phyloP scores from a whole-genome alignment of 176 grass and related monocot genomes.

The Oryza nivara region DNA sequence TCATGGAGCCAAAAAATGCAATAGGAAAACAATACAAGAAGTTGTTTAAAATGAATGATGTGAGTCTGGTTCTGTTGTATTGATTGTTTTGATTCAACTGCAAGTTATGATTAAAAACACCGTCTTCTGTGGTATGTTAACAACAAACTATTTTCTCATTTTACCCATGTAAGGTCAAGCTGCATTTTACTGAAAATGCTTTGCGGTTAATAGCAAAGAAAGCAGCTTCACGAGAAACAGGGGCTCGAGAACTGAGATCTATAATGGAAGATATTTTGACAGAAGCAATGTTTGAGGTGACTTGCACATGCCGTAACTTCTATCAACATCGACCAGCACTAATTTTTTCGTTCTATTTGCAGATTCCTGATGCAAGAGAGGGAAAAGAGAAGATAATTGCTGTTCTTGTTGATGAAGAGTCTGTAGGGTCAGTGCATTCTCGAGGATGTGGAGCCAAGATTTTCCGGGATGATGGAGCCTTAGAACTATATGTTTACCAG shows the following conservation, averaged over 20 bases:
- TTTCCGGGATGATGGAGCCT: constrained; percentile 55
- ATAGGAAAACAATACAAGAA: constrained; percentile 69
- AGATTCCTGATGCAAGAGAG: constrained; percentile 56
- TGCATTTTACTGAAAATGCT: constrained; percentile 62
- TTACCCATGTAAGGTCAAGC: constrained; percentile 49
- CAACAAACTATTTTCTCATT: constrained; percentile 11
- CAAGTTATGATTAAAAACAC: background rate
- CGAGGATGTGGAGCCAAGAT: constrained; percentile 60
- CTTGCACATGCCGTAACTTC: background rate
- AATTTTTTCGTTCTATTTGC: constrained; percentile 22
- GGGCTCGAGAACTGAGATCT: constrained; percentile 52
- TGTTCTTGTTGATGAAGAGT: constrained; percentile 77
- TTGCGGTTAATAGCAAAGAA: constrained; percentile 59
- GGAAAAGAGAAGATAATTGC: constrained; percentile 63
- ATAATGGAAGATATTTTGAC: constrained; percentile 67
- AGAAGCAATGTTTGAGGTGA: constrained; percentile 82
- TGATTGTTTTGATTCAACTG: background rate
- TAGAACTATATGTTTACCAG: constrained; percentile 55
- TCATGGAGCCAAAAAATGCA: constrained; percentile 65
- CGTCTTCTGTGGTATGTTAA: background rate
- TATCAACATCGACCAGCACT: background rate
- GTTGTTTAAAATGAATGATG: constrained; percentile 79
- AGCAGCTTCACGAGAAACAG: constrained; percentile 47
- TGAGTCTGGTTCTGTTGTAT: constrained; percentile 38
- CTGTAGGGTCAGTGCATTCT: constrained; percentile 37